Conservation (phyloP, 768 basidiomycete species). For the Stropharia rugosoannulata region DNA sequence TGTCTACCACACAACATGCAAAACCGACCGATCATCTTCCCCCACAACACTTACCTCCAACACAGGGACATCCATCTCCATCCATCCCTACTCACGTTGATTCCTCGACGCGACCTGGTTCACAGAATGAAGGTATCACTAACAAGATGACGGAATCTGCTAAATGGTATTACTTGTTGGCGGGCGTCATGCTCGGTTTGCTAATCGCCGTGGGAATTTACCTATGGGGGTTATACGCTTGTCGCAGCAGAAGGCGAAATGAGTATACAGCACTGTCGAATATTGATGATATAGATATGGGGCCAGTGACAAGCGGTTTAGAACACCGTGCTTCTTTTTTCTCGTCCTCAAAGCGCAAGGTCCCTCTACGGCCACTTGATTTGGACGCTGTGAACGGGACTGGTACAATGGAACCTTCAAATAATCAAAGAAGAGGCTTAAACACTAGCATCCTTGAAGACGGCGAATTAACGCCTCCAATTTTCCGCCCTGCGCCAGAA, state of each 20-base stretch:
- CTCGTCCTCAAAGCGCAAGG: constrained; percentile 1
- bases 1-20: constrained; percentile 57
- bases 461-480: constrained; percentile 51
- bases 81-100: constrained; percentile 69
- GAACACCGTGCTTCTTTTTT: background rate
- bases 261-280: constrained; percentile 57
- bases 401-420: constrained; percentile 19
- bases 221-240: constrained; percentile 67
- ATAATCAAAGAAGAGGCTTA: constrained; percentile 48
- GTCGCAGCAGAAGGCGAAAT: constrained; percentile 31
- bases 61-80: constrained; percentile 44
- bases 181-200: constrained; percentile 70
- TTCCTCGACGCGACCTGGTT: constrained; percentile 44
- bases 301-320: constrained; percentile 43
- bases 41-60: constrained; percentile 55
- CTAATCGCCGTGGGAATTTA: constrained; percentile 62
- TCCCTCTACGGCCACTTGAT: background rate
- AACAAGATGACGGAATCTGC: constrained; percentile 79
- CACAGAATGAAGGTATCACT: constrained; percentile 29
- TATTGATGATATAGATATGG: constrained; percentile 79
- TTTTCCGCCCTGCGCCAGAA: constrained; percentile 41
- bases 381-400: background rate
- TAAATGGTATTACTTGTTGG: constrained; percentile 83
- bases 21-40: constrained; percentile 90
- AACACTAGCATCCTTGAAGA: constrained; percentile 86